A percentile compares a stretch with the other conserved stretches of the same genome.
Conservation (phyloP, 148 eudicot genomes). For the Camellia granthamiana region DNA sequence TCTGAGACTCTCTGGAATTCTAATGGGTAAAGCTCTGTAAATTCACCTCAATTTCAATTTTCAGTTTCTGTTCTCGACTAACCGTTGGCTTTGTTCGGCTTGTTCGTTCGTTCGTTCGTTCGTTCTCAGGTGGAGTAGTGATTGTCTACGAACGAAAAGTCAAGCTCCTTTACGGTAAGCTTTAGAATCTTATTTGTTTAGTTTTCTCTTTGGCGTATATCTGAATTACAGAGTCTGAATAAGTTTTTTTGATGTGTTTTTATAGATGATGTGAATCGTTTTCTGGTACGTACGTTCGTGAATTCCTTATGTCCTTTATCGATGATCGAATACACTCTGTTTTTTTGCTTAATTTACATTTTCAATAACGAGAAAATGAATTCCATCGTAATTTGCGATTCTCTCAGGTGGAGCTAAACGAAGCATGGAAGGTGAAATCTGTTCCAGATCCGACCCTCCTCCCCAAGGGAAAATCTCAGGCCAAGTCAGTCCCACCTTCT, state of each 20-base stretch:
- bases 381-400: neutral
- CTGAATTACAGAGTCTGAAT: neutral
- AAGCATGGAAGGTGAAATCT: conserved; percentile 86
- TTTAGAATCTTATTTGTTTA: neutral
- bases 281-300: conserved; percentile 51
- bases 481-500: conserved; percentile 58
- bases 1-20: conserved; percentile 84
- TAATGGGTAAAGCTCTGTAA: conserved; percentile 63
- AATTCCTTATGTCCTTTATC: neutral
- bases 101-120: neutral
- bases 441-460: conserved; percentile 68
- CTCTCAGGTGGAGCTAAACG: conserved; percentile 69
- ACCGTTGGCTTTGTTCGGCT: neutral
- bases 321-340: neutral
- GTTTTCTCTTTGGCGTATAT: neutral
- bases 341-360: neutral
- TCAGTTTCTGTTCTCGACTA: neutral
- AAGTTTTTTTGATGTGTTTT: conserved; percentile 2
- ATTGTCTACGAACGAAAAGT: conserved; percentile 95
- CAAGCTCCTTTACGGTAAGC: conserved; percentile 66
- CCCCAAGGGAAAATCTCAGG: conserved; percentile 81
- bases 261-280: conserved; percentile 88
- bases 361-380: neutral
- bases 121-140: conserved; percentile 75
- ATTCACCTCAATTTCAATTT: neutral